phyloP scores from a whole-genome alignment of 225 moss, liverwort and hornwort genomes.

The Asterella californica region DNA sequence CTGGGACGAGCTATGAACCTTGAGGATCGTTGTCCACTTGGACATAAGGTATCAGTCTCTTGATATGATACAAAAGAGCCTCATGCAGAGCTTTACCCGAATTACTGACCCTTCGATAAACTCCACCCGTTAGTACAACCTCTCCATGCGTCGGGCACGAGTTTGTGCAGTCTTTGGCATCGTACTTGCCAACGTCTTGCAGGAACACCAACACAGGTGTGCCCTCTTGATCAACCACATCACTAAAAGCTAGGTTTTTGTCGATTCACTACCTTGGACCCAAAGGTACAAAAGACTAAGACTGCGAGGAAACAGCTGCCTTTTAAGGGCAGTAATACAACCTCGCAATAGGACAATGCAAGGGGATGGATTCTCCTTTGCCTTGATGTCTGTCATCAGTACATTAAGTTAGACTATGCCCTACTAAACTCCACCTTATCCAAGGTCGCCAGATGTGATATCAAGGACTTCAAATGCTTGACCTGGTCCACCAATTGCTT shows the following conservation, averaged over 20 bases:
- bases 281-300: slow-evolving; percentile 18
- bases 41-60: neutral
- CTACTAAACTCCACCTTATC: slow-evolving; percentile 26
- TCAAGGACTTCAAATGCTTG: slow-evolving; percentile 23
- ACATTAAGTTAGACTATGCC: slow-evolving; percentile 20
- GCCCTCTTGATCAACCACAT: slow-evolving; percentile 18
- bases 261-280: slow-evolving; percentile 19
- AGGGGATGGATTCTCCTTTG: slow-evolving; percentile 21
- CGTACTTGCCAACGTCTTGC: slow-evolving; percentile 3
- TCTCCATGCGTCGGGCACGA: slow-evolving; percentile 9
- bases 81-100: slow-evolving; percentile 4
- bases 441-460: slow-evolving; percentile 16
- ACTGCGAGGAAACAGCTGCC: slow-evolving; percentile 9
- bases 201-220: slow-evolving; percentile 13
- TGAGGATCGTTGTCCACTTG: slow-evolving; percentile 13
- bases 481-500: slow-evolving; percentile 17
- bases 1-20: slow-evolving; percentile 9
- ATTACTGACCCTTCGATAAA: neutral
- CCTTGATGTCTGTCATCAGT: slow-evolving; percentile 1
- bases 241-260: slow-evolving; percentile 12
- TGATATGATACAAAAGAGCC: slow-evolving; percentile 22
- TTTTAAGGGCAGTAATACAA: slow-evolving; percentile 11
- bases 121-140: slow-evolving; percentile 26
- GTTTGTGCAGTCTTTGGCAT: slow-evolving; percentile 25
- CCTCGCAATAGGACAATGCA: slow-evolving; percentile 4